Percentiles rank a stretch among this genome's conserved stretches.
Evolutionary conservation across 2,329 filamentous ascomycete genomes (phyloP).

Genomic region (Sporothrix sp.): DNA sequence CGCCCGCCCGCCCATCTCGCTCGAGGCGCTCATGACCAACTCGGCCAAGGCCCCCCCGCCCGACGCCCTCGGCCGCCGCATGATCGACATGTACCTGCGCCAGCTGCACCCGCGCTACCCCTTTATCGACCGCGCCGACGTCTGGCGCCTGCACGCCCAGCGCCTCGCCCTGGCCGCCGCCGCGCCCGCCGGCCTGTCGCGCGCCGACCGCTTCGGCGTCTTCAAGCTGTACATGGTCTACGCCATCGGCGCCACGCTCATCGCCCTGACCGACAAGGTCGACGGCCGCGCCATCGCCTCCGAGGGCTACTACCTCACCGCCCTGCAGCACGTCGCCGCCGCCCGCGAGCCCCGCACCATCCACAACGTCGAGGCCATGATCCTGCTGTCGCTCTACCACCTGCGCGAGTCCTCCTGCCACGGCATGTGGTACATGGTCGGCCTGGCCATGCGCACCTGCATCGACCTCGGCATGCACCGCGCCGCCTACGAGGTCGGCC

Average conservation of each 20-base stretch:
- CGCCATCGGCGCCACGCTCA: slow-evolving; percentile 37
- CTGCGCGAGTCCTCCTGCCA: slow-evolving; percentile 39
- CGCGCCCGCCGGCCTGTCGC: slow-evolving; percentile 27
- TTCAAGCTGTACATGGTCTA: slow-evolving; percentile 45
- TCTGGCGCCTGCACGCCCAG: slow-evolving; percentile 34
- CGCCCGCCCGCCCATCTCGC: neutral
- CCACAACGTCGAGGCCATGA: slow-evolving; percentile 44
- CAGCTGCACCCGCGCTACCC: slow-evolving; percentile 36
- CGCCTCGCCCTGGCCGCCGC: slow-evolving; percentile 29
- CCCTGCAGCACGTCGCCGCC: slow-evolving; percentile 38
- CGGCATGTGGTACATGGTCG: slow-evolving; percentile 45
- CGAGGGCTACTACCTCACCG: slow-evolving; percentile 39
- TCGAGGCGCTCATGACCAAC: slow-evolving; percentile 3
- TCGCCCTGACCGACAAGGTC: neutral
- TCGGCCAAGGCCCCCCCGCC: slow-evolving; percentile 11
- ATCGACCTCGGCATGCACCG: slow-evolving; percentile 41
- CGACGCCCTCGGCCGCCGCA: slow-evolving; percentile 1
- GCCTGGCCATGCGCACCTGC: slow-evolving; percentile 42
- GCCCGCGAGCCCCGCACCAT: slow-evolving; percentile 39
- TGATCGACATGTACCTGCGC: slow-evolving; percentile 18
- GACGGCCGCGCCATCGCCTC: slow-evolving; percentile 17
- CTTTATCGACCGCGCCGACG: slow-evolving; percentile 36
- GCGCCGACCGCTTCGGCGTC: slow-evolving; percentile 31
- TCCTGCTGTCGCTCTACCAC: slow-evolving; percentile 41
- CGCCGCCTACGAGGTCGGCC: slow-evolving; percentile 4